Conservation (phyloP, 768 basidiomycete genomes). For the Suillus alpinus region DNA sequence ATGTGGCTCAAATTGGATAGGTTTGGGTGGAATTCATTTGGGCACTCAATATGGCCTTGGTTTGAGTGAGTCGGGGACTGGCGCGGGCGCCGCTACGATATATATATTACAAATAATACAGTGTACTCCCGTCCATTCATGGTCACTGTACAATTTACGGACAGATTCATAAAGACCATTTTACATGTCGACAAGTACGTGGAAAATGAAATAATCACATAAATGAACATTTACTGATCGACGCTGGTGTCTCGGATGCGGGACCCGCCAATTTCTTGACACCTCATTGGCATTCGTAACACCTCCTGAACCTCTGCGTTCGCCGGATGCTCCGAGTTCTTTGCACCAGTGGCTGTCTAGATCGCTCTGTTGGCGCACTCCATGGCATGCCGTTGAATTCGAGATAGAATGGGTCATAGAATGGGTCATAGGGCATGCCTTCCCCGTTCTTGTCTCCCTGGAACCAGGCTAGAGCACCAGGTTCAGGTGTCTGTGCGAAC, state of each 20-base stretch:
- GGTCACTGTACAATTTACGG: background rate
- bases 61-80: too few species aligned
- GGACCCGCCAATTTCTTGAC: background rate
- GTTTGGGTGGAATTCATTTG: too few species aligned
- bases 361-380: background rate
- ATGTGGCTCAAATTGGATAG: too few species aligned
- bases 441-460: background rate
- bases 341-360: background rate
- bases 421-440: conserved; percentile 19
- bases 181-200: background rate
- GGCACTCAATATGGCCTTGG: too few species aligned
- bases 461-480: background rate
- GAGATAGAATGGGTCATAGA: conserved; percentile 20
- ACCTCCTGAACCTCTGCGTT: background rate
- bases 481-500: background rate
- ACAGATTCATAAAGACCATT: background rate
- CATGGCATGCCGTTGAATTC: conserved; percentile 9
- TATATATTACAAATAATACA: too few species aligned
- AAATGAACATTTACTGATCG: background rate
- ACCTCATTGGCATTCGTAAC: background rate
- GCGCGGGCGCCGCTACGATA: too few species aligned
- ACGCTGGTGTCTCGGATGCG: background rate
- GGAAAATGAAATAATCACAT: background rate
- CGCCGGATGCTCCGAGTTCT: background rate
- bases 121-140: background rate